phyloP scores from a whole-genome alignment of 2,329 filamentous ascomycete species.

The Ophiostoma ulmi region DNA sequence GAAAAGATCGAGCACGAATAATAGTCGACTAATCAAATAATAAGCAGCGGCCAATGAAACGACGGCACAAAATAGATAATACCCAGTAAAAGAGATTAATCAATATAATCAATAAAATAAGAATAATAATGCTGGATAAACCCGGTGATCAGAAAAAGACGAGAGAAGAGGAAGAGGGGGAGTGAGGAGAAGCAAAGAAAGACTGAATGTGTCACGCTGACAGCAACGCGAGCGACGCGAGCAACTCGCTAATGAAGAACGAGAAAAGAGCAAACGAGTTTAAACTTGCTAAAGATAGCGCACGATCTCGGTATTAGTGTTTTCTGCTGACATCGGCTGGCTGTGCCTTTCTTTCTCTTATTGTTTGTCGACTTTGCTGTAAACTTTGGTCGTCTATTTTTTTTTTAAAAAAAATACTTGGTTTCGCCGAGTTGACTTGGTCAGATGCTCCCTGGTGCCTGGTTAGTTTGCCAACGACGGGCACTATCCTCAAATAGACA shows the following conservation, averaged over 20 bases:
- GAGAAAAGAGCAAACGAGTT: neutral
- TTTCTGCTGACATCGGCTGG: neutral
- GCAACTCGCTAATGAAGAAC: neutral
- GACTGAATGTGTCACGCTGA: neutral
- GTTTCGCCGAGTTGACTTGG: neutral
- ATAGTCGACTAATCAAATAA: conserved; percentile 11
- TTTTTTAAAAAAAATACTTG: neutral
- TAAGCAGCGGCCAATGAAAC: conserved; percentile 4
- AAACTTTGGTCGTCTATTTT: neutral
- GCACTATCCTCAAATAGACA: conserved; percentile 16
- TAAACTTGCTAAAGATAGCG: neutral
- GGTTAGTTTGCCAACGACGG: conserved; percentile 6
- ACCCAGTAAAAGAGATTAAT: neutral
- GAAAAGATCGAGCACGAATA: conserved; percentile 1
- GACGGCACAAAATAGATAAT: neutral
- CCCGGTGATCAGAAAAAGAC: neutral
- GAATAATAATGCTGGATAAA: neutral
- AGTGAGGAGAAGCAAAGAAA: neutral
- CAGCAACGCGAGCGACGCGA: neutral
- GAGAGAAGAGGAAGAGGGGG: neutral
- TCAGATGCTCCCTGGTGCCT: neutral
- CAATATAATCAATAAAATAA: neutral
- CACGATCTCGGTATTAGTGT: neutral
- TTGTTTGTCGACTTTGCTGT: neutral
- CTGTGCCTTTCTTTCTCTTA: neutral